Percentiles rank a stretch among this genome's conserved stretches.
phyloP scores from a whole-genome alignment of 2,329 filamentous ascomycete genomes.

The Blastomyces emzantsi region DNA sequence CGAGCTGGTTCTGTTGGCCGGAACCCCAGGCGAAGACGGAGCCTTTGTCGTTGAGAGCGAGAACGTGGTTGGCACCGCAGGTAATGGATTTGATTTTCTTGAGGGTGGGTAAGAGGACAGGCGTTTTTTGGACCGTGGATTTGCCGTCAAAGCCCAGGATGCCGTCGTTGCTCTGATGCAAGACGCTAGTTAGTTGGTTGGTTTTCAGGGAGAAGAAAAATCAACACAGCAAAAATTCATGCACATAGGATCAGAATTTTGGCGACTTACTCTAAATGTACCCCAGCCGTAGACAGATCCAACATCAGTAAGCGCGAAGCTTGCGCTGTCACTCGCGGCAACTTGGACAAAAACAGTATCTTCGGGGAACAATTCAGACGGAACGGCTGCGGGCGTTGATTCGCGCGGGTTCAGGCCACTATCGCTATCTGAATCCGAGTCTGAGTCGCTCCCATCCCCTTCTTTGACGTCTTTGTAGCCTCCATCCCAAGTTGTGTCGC shows the following conservation, averaged over 20 bases:
- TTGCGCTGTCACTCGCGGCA: conserved; percentile 51
- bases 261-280: conserved; percentile 46
- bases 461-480: conserved; percentile 45
- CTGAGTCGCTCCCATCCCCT: conserved; percentile 46
- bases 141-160: conserved; percentile 49
- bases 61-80: conserved; percentile 50
- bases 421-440: conserved; percentile 39
- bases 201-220: neutral
- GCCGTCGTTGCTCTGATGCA: conserved; percentile 50
- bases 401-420: conserved; percentile 50
- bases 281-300: conserved; percentile 55
- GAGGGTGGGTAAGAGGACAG: conserved; percentile 42
- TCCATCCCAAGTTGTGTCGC: conserved; percentile 61
- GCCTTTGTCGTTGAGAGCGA: conserved; percentile 50
- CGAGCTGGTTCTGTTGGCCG: conserved; percentile 60
- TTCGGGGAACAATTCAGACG: conserved; percentile 41
- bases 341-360: conserved; percentile 49
- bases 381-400: conserved; percentile 45
- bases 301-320: conserved; percentile 52
- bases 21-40: conserved; percentile 57
- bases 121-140: conserved; percentile 37
- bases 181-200: neutral
- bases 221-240: conserved; percentile 3
- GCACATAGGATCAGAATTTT: conserved; percentile 9
- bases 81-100: conserved; percentile 47